A percentile compares a stretch with the other conserved stretches of the same genome.
These are phyloP conservation scores for Cyanidioschyzon merolae DNA, from an alignment of 23 red algal species.

Conservation along the genomic window DNA sequence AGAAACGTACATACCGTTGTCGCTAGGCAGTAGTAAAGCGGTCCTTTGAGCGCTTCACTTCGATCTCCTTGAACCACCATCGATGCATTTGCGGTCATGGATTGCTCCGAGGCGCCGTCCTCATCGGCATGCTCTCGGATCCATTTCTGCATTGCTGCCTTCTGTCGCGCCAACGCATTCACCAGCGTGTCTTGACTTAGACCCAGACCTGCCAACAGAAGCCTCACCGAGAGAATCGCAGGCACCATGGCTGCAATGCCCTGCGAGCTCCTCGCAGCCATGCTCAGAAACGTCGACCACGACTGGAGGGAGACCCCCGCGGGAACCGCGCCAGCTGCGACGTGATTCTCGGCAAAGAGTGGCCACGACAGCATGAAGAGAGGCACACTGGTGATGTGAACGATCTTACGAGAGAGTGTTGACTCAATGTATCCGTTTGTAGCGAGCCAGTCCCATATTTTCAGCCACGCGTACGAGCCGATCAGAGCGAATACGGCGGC, in stretches of 20 bases:
- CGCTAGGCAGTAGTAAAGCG: conserved; percentile 24
- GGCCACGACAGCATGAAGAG: conserved; percentile 31
- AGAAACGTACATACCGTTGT: conserved; percentile 22
- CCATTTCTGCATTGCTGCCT: conserved; percentile 3
- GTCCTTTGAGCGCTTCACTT: conserved; percentile 26
- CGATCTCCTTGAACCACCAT: not conserved
- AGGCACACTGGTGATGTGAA: conserved; percentile 27
- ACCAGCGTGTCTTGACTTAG: conserved; percentile 15
- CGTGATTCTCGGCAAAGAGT: not conserved
- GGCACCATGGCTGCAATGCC: conserved; percentile 13
- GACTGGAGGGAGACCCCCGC: not conserved
- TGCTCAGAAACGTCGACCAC: not conserved
- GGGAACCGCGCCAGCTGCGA: not conserved
- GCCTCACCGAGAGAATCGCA: not conserved
- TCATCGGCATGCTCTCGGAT: not conserved
- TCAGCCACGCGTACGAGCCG: conserved; percentile 16
- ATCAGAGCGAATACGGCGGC: conserved; percentile 3
- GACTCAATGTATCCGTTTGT: not conserved
- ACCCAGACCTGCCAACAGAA: conserved; percentile 17
- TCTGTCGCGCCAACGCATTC: conserved; percentile 16
- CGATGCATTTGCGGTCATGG: not conserved
- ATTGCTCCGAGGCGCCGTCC: not conserved
- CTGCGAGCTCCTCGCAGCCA: not conserved
- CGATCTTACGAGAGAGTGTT: conserved; percentile 22
- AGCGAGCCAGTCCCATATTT: conserved; percentile 20